A percentile compares a stretch with the other conserved stretches of the same genome.
These are phyloP conservation scores for Coniferiporia weirii DNA, from an alignment of 1,284 basidiomycete species.

Conservation along the genomic window DNA sequence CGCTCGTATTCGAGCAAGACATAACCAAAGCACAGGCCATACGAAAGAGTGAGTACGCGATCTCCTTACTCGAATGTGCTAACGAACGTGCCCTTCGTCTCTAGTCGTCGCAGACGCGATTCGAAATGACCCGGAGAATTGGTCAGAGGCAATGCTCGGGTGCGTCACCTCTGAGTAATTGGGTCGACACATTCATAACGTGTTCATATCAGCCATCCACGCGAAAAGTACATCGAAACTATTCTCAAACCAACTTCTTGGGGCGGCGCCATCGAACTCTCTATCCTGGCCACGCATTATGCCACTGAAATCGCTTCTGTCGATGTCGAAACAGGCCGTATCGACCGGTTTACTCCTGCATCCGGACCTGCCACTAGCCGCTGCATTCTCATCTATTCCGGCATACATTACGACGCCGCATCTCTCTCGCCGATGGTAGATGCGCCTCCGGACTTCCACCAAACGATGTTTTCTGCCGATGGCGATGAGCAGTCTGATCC, in stretches of 20 bases:
- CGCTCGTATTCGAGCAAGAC: slow-evolving; percentile 79
- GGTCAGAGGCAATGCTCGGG: slow-evolving; percentile 83
- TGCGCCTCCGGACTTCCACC: slow-evolving; percentile 81
- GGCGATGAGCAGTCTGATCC: slow-evolving; percentile 40
- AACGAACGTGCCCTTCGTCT: neutral
- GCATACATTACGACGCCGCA: slow-evolving; percentile 91
- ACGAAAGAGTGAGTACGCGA: slow-evolving; percentile 50
- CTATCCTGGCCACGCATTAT: slow-evolving; percentile 78
- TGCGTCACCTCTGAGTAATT: slow-evolving; percentile 29
- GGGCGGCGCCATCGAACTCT: slow-evolving; percentile 92
- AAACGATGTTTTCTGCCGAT: slow-evolving; percentile 72
- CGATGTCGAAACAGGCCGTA: slow-evolving; percentile 88
- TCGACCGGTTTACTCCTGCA: slow-evolving; percentile 73
- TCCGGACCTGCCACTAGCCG: slow-evolving; percentile 33
- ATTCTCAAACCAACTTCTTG: slow-evolving; percentile 79
- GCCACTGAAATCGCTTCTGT: slow-evolving; percentile 82
- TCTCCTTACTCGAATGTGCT: slow-evolving; percentile 5
- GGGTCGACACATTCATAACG: slow-evolving; percentile 1
- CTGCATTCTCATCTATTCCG: slow-evolving; percentile 81
- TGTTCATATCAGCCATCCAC: slow-evolving; percentile 48
- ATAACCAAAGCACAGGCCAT: slow-evolving; percentile 61
- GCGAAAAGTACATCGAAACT: slow-evolving; percentile 71
- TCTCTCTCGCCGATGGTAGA: slow-evolving; percentile 73
- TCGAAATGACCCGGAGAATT: slow-evolving; percentile 60
- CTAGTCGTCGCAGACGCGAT: slow-evolving; percentile 82